These are phyloP conservation scores for Tulasnella sp. DNA, from an alignment of 768 basidiomycete species.

Conservation along the genomic window DNA sequence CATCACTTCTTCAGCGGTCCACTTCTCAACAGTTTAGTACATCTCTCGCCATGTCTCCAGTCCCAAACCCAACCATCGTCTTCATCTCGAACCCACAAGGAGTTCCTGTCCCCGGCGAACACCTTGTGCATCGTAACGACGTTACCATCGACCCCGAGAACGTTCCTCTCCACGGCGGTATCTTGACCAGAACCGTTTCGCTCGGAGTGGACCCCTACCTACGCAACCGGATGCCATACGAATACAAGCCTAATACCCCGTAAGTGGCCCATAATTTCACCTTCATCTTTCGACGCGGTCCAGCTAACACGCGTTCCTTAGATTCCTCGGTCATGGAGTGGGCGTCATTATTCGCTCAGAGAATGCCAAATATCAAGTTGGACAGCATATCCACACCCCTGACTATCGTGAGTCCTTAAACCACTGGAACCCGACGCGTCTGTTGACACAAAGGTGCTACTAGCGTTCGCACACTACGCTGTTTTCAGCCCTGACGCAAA, in stretches of 20 bases:
- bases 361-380: conserved; percentile 43
- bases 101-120: conserved; percentile 45
- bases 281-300: neutral
- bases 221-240: conserved; percentile 48
- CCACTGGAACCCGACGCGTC: conserved; percentile 37
- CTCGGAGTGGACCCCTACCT: conserved; percentile 55
- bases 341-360: conserved; percentile 55
- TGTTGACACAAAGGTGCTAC: conserved; percentile 33
- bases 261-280: conserved; percentile 33
- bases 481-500: conserved; percentile 37
- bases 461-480: conserved; percentile 52
- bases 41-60: conserved; percentile 10
- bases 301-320: conserved; percentile 43
- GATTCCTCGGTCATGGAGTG: conserved; percentile 41
- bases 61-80: conserved; percentile 14
- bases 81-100: conserved; percentile 28
- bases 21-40: neutral
- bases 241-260: conserved; percentile 43
- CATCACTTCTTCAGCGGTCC: neutral
- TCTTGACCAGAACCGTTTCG: conserved; percentile 56
- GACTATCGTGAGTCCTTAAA: conserved; percentile 8
- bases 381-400: conserved; percentile 51
- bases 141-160: conserved; percentile 55
- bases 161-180: conserved; percentile 51
- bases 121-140: conserved; percentile 49